These are phyloP conservation scores for Plasmodium berghei DNA, from an alignment of 169 alveolate genomes.

Conservation along the genomic window DNA sequence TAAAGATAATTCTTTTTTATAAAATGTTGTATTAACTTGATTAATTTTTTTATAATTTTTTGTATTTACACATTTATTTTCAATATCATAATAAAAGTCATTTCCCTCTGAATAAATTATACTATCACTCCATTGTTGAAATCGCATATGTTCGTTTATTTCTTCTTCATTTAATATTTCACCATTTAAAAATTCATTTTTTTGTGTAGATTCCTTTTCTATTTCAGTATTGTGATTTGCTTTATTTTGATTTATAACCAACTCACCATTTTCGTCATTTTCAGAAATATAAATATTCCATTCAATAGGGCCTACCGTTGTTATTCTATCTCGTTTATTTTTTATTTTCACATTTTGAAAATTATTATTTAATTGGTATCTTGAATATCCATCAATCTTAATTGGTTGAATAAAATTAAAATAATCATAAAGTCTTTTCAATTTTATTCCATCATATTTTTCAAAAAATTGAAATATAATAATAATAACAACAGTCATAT, in stretches of 20 bases:
- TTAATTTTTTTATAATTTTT: slow-evolving; percentile 43
- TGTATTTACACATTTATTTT: slow-evolving; percentile 48
- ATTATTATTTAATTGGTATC: slow-evolving; percentile 22
- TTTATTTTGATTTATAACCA: background rate
- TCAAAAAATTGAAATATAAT: slow-evolving; percentile 11
- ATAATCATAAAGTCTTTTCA: slow-evolving; percentile 22
- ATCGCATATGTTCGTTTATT: slow-evolving; percentile 68
- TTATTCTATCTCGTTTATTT: slow-evolving; percentile 7
- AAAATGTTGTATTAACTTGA: slow-evolving; percentile 45
- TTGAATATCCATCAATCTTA: slow-evolving; percentile 8
- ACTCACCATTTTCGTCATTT: background rate
- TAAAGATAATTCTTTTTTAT: slow-evolving; percentile 15
- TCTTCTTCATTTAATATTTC: slow-evolving; percentile 71
- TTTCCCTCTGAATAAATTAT: slow-evolving; percentile 16
- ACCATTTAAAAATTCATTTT: slow-evolving; percentile 41
- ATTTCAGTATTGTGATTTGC: background rate
- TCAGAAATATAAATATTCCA: background rate
- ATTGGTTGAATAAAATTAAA: slow-evolving; percentile 52
- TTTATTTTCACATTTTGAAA: background rate
- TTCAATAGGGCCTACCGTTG: background rate
- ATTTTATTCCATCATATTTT: slow-evolving; percentile 36
- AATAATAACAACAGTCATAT: slow-evolving; percentile 12
- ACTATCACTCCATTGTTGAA: slow-evolving; percentile 75
- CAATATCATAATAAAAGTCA: slow-evolving; percentile 20
- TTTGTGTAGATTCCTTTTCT: background rate